These are phyloP conservation scores for Penicillium riverlandense DNA, from an alignment of 495 filamentous ascomycete genomes.

Conservation along the genomic window DNA sequence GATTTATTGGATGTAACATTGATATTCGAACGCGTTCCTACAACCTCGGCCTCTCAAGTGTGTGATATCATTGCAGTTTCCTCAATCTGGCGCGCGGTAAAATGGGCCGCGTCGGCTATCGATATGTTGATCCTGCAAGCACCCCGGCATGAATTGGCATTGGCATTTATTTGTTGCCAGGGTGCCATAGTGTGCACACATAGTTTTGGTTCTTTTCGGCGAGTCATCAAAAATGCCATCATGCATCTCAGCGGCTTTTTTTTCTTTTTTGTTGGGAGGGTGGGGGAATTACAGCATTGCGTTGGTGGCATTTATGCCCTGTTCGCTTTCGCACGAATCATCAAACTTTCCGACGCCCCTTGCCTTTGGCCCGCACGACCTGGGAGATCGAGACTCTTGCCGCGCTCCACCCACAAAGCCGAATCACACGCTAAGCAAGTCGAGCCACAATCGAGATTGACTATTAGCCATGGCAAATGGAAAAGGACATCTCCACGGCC, in stretches of 20 bases:
- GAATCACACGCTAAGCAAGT: constrained; percentile 17
- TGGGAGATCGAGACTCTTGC: constrained; percentile 11
- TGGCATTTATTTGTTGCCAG: neutral
- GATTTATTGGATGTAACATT: neutral
- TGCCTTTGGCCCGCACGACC: neutral
- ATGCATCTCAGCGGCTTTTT: neutral
- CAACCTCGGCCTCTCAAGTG: neutral
- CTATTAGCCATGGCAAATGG: neutral
- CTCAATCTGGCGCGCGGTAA: neutral
- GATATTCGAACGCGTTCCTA: too few species aligned
- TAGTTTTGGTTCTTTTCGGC: too few species aligned
- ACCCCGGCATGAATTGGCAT: neutral
- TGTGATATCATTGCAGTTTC: neutral
- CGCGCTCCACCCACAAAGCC: constrained; percentile 9
- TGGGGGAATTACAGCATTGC: neutral
- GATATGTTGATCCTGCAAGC: neutral
- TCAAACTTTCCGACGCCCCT: neutral
- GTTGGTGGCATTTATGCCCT: neutral
- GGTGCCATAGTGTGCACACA: too few species aligned
- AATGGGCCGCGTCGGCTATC: neutral
- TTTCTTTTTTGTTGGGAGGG: neutral
- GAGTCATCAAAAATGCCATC: too few species aligned
- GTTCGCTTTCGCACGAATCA: neutral
- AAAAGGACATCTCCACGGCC: neutral
- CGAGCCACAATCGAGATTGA: neutral